These are phyloP conservation scores for Raphidocelis subcapitata DNA, from an alignment of 139 green algal genomes.

Conservation along the genomic window DNA sequence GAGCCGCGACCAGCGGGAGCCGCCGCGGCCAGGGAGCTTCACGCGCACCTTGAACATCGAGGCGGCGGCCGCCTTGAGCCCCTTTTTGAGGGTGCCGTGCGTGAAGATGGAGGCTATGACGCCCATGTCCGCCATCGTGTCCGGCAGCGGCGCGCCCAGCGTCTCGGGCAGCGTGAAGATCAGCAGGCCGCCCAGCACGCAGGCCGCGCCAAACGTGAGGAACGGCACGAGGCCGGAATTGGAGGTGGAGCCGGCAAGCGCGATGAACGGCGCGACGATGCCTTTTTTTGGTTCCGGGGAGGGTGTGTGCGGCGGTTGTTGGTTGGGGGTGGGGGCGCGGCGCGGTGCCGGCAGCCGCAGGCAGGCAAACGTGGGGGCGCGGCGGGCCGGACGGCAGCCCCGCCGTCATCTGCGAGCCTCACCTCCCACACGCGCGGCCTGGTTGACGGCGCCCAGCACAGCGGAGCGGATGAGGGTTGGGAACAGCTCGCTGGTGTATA, in stretches of 20 bases:
- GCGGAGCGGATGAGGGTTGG: slow-evolving; percentile 36
- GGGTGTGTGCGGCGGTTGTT: neutral
- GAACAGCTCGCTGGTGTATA: slow-evolving; percentile 51
- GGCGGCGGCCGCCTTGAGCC: slow-evolving; percentile 13
- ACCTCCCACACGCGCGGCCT: slow-evolving; percentile 29
- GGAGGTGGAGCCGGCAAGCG: slow-evolving; percentile 29
- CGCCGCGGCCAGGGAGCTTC: no score
- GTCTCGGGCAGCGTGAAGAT: slow-evolving; percentile 55
- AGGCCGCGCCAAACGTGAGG: slow-evolving; percentile 34
- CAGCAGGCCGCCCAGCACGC: slow-evolving; percentile 28
- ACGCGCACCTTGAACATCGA: slow-evolving; percentile 24
- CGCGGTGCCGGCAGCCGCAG: no score
- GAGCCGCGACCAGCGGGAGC: no score
- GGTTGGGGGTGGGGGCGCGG: neutral
- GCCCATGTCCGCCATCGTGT: slow-evolving; percentile 49
- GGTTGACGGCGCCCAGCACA: slow-evolving; percentile 41
- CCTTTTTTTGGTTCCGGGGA: no score
- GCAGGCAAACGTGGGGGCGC: no score
- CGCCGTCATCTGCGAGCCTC: no score
- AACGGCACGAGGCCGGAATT: slow-evolving; percentile 29
- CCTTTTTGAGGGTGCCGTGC: slow-evolving; percentile 7
- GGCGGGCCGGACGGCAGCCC: no score
- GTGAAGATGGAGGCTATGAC: slow-evolving; percentile 46
- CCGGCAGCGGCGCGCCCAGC: slow-evolving; percentile 38
- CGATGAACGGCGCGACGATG: slow-evolving; percentile 49